A percentile compares a stretch with the other conserved stretches of the same genome.
These are phyloP conservation scores for Cinnamomum micranthum DNA, from an alignment of 164 flowering plant genomes.

Conservation along the genomic window DNA sequence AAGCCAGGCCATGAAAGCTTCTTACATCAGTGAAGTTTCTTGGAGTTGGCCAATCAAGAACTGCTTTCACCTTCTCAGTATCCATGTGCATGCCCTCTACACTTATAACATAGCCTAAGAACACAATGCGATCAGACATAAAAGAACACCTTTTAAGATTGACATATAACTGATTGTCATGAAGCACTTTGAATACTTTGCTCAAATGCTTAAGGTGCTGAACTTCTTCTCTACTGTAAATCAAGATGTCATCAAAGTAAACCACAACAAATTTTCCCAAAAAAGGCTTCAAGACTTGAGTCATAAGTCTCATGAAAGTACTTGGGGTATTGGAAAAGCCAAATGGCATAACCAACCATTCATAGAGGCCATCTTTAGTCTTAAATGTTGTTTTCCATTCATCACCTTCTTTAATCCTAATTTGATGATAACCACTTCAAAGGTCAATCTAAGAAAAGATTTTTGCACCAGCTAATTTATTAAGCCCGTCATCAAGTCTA, in stretches of 20 bases:
- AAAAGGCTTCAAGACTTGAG: neutral
- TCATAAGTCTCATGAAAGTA: neutral
- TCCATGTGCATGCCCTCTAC: no score
- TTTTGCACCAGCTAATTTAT: neutral
- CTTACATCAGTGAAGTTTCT: no score
- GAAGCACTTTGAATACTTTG: neutral
- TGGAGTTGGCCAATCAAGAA: no score
- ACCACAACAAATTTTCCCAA: neutral
- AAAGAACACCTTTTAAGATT: no score
- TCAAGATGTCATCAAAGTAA: conserved; percentile 8
- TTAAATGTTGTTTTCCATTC: conserved; percentile 13
- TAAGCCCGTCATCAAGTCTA: neutral
- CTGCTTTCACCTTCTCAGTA: no score
- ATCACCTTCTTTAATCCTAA: neutral
- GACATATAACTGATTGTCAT: neutral
- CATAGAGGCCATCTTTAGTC: conserved; percentile 6
- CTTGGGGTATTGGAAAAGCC: neutral
- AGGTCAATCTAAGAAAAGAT: conserved; percentile 1
- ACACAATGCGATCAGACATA: no score
- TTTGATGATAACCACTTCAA: conserved; percentile 7
- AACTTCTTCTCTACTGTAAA: neutral
- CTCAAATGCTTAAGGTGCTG: neutral
- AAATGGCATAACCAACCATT: conserved; percentile 9
- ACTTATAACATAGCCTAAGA: no score
- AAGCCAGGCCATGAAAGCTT: no score